A percentile compares a stretch with the other conserved stretches of the same genome.
Evolutionary conservation across 768 basidiomycete genomes (phyloP).

Genomic region (Russula ochroleuca): DNA sequence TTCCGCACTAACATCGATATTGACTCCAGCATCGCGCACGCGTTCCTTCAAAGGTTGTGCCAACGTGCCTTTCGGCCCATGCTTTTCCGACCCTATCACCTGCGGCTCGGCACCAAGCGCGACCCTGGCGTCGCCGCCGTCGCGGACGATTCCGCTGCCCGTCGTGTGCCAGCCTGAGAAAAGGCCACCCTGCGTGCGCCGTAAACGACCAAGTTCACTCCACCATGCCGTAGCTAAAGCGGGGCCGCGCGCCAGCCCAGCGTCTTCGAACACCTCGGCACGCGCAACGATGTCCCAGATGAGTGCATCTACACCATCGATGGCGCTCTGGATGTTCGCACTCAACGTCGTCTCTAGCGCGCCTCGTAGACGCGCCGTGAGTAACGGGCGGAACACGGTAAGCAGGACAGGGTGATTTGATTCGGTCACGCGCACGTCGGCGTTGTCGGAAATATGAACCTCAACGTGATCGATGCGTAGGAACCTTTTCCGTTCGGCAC

Average conservation of each 20-base stretch:
- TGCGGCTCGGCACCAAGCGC: constrained; percentile 74
- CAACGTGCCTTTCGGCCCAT: constrained; percentile 56
- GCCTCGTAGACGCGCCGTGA: constrained; percentile 52
- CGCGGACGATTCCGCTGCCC: constrained; percentile 57
- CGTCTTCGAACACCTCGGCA: constrained; percentile 60
- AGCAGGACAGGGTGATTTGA: constrained; percentile 62
- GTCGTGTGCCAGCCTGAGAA: constrained; percentile 51
- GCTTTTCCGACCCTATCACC: constrained; percentile 62
- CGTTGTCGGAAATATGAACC: constrained; percentile 54
- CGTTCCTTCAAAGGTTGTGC: constrained; percentile 41
- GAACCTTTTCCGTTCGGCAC: constrained; percentile 47
- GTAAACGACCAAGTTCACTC: constrained; percentile 64
- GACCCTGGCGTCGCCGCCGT: constrained; percentile 39
- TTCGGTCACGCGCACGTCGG: constrained; percentile 51
- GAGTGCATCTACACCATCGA: constrained; percentile 53
- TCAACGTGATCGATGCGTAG: constrained; percentile 53
- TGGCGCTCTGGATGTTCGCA: constrained; percentile 47
- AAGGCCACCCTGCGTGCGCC: constrained; percentile 37
- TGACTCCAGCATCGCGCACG: constrained; percentile 32
- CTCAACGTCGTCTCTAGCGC: constrained; percentile 56
- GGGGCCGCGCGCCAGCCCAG: constrained; percentile 49
- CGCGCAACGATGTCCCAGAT: constrained; percentile 57
- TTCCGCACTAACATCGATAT: constrained; percentile 32
- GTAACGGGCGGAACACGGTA: constrained; percentile 58
- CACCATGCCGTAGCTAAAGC: constrained; percentile 57